Percentiles rank a stretch among this genome's conserved stretches.
Conservation (phyloP, 768 basidiomycete species). For the Lentinus tigrinus region DNA sequence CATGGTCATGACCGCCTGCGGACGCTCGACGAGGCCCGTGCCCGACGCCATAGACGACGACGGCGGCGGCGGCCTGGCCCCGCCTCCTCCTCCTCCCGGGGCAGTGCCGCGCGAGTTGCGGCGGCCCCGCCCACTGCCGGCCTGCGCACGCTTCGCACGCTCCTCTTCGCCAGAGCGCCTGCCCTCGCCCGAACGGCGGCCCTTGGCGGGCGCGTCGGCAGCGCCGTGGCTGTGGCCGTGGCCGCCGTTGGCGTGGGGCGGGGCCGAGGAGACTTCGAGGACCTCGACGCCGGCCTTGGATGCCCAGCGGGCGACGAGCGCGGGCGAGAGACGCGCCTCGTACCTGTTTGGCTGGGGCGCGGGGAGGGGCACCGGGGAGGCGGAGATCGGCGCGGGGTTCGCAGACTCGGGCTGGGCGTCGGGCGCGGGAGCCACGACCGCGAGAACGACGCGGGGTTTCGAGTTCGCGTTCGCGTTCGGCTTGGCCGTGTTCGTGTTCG, state of each 20-base stretch:
- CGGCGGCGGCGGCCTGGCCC: conserved; percentile 12
- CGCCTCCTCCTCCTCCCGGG: too few relatives aligned
- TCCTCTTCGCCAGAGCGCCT: conserved; percentile 31
- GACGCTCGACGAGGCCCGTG: conserved; percentile 66
- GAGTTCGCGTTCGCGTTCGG: too few relatives aligned
- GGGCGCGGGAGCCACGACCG: conserved; percentile 37
- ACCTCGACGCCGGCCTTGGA: conserved; percentile 55
- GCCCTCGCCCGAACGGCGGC: conserved; percentile 21
- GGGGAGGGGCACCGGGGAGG: conserved; percentile 65
- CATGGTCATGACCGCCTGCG: conserved; percentile 77
- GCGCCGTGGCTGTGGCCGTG: neutral
- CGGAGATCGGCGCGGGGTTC: conserved; percentile 12
- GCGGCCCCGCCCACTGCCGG: conserved; percentile 21
- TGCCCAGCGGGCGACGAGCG: conserved; percentile 68
- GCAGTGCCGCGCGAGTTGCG: conserved; percentile 22
- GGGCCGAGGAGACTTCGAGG: conserved; percentile 50
- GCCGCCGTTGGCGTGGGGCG: conserved; percentile 7
- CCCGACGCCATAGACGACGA: conserved; percentile 4
- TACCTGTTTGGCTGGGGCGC: conserved; percentile 57
- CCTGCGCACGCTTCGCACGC: conserved; percentile 20
- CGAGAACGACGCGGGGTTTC: conserved; percentile 58
- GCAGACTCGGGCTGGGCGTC: conserved; percentile 17
- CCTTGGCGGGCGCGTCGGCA: conserved; percentile 1
- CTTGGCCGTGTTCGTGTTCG: too few relatives aligned
- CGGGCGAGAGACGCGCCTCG: conserved; percentile 64